Conservation (phyloP, 192 early-diverging fungal species). For the Lobulomyces angularis region DNA sequence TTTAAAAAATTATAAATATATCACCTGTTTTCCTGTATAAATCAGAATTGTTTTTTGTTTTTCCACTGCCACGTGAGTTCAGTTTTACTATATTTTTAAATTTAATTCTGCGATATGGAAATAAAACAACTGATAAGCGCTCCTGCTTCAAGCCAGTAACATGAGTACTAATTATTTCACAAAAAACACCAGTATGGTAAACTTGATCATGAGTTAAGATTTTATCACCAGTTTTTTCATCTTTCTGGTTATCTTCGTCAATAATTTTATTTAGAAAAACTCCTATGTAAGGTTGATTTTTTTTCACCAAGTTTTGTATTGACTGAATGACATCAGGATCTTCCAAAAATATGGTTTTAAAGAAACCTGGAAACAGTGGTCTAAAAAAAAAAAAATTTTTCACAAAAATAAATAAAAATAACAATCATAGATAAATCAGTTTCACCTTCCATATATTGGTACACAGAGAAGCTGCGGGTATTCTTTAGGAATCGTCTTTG, state of each 20-base stretch:
- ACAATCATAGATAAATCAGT: too few relatives aligned
- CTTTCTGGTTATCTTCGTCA: slow-evolving; percentile 75
- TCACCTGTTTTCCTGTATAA: too few relatives aligned
- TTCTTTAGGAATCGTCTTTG: too few relatives aligned
- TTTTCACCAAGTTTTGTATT: slow-evolving; percentile 79
- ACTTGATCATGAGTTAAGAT: slow-evolving; percentile 68
- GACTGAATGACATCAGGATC: slow-evolving; percentile 84
- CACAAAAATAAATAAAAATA: too few relatives aligned
- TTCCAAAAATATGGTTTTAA: slow-evolving; percentile 95
- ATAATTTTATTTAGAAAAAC: slow-evolving; percentile 88
- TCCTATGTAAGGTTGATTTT: slow-evolving; percentile 91
- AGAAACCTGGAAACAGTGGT: too few relatives aligned
- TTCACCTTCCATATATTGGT: too few relatives aligned
- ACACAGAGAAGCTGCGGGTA: slow-evolving; percentile 90
- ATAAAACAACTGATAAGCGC: slow-evolving; percentile 80
- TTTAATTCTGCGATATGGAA: slow-evolving; percentile 84
- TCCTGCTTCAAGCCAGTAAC: slow-evolving; percentile 49
- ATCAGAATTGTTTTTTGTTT: too few relatives aligned
- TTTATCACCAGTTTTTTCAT: slow-evolving; percentile 78
- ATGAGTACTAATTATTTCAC: slow-evolving; percentile 90
- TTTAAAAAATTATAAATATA: too few relatives aligned
- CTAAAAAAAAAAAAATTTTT: too few relatives aligned
- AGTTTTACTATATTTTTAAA: slow-evolving; percentile 56
- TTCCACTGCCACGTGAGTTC: too few relatives aligned
- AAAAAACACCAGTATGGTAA: slow-evolving; percentile 87